phyloP scores from a whole-genome alignment of 352 stramenopile species.

The Phytophthora quininea region DNA sequence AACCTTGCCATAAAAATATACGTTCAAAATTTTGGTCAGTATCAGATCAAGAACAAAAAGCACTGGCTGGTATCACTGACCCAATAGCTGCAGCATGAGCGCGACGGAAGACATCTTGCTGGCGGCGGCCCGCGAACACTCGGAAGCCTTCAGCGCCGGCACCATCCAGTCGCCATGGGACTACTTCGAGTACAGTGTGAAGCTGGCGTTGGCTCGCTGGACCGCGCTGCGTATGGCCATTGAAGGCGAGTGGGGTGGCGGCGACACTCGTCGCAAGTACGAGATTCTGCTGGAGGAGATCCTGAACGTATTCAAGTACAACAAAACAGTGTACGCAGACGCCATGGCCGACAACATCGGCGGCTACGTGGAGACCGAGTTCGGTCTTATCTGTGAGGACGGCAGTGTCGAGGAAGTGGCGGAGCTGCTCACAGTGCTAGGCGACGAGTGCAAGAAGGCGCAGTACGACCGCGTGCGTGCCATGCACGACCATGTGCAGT shows the following conservation, averaged over 20 bases:
- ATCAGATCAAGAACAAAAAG: slow-evolving; percentile 1
- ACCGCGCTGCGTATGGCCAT: slow-evolving; percentile 86
- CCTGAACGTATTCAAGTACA: slow-evolving; percentile 83
- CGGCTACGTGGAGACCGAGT: slow-evolving; percentile 78
- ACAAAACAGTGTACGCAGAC: slow-evolving; percentile 69
- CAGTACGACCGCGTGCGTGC: slow-evolving; percentile 68
- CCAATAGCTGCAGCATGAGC: slow-evolving; percentile 28
- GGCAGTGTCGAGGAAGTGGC: slow-evolving; percentile 76
- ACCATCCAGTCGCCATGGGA: slow-evolving; percentile 82
- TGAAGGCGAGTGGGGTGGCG: slow-evolving; percentile 83
- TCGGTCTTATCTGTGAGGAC: slow-evolving; percentile 81
- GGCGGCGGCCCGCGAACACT: slow-evolving; percentile 58
- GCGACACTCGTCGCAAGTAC: slow-evolving; percentile 82
- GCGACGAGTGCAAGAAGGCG: slow-evolving; percentile 82
- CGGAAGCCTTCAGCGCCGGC: slow-evolving; percentile 49
- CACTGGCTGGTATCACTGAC: slow-evolving; percentile 15
- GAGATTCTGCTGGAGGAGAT: slow-evolving; percentile 84
- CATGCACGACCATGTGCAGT: slow-evolving; percentile 76
- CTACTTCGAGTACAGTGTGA: slow-evolving; percentile 86
- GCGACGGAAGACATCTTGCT: slow-evolving; percentile 60
- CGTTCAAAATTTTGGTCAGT: background rate
- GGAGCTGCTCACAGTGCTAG: slow-evolving; percentile 65
- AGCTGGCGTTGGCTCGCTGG: slow-evolving; percentile 78
- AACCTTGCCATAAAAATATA: background rate
- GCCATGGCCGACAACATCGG: slow-evolving; percentile 74